Base-by-base conservation (phyloP, 257 asterid genomes). In the Handroanthus guayacan region DNA sequence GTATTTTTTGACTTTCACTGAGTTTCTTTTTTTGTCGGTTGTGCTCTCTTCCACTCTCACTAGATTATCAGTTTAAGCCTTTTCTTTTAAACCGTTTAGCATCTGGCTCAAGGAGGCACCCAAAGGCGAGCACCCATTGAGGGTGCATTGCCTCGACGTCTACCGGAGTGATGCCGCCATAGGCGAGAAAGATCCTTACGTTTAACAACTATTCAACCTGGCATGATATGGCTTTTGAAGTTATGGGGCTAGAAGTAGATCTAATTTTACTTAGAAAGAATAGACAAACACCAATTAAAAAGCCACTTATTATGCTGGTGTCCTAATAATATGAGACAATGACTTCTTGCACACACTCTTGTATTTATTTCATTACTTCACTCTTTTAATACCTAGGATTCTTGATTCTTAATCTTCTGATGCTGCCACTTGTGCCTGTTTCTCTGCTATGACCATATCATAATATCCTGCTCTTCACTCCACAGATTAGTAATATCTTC, bases 401-500 rank as follows among this genome's bases (percentile, higher is more conserved):
- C 57, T 25, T 44, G 25, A 20, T 73, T 36, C 38, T 25, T 44
- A 62, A 61, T 20, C 44, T 62, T 69, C 25, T n/a, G 52, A 38
- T 54, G 48, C 48, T 39, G 10, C n/a, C 34, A 47, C 39, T 34
- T 6, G 9, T 52, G 31, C 25, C 69, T 36, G 66, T 14, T 37
- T 41, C 79, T 39, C 0, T 64, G 52, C 73, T 71, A 76, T 3
- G 62, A 63, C 90, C 87, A 80, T 67, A 71, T 75, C 34, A 67
- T 44, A 12, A 80, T 67, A 45, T 69, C 81, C 25, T 78, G 81
- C 38, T 17, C 85, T 16, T 63, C 84, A 55, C 56, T 79, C 89
- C 89, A 86, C 50, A 80, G 51, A 54, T 18, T 54, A 54, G 16
- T 55, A 66, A 76, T 54, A 20, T 57, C 85, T 5, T 20, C 74